Percentiles rank a stretch among this genome's conserved stretches.
Evolutionary conservation across 2,329 filamentous ascomycete species (phyloP).

Genomic region (Trichoderma pleuroti): DNA sequence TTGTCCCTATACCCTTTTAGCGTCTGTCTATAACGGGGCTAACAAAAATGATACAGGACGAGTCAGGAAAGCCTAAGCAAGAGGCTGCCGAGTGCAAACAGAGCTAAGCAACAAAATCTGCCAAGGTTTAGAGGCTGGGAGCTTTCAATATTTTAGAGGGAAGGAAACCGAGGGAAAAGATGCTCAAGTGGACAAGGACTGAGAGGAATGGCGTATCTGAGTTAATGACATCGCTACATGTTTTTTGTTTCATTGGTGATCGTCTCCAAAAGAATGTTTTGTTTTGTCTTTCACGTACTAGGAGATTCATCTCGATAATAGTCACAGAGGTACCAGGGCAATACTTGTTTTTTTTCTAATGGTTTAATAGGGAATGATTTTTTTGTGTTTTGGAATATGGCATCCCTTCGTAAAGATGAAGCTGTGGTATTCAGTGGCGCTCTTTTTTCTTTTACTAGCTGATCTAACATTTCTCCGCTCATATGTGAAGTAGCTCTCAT

Average conservation of each 20-base stretch:
- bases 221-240: slow-evolving; percentile 15
- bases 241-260: slow-evolving; percentile 13
- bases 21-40: slow-evolving; percentile 20
- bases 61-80: slow-evolving; percentile 85
- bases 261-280: slow-evolving; percentile 16
- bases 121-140: background rate
- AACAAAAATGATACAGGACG: slow-evolving; percentile 56
- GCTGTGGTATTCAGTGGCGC: background rate
- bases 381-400: background rate
- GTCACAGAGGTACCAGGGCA: slow-evolving; percentile 7
- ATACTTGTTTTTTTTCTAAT: background rate
- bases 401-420: background rate
- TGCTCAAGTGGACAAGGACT: slow-evolving; percentile 4
- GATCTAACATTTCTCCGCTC: background rate
- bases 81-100: slow-evolving; percentile 96
- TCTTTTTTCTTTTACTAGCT: background rate
- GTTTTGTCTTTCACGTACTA: slow-evolving; percentile 4
- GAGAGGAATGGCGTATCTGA: slow-evolving; percentile 16
- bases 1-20: background rate
- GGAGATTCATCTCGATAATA: slow-evolving; percentile 11
- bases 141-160: slow-evolving; percentile 10
- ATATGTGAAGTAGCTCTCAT: background rate
- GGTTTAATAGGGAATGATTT: slow-evolving; percentile 3
- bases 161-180: background rate
- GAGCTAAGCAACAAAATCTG: slow-evolving; percentile 53